Conservation (phyloP, 148 eudicot genomes). For the Silene latifolia region DNA sequence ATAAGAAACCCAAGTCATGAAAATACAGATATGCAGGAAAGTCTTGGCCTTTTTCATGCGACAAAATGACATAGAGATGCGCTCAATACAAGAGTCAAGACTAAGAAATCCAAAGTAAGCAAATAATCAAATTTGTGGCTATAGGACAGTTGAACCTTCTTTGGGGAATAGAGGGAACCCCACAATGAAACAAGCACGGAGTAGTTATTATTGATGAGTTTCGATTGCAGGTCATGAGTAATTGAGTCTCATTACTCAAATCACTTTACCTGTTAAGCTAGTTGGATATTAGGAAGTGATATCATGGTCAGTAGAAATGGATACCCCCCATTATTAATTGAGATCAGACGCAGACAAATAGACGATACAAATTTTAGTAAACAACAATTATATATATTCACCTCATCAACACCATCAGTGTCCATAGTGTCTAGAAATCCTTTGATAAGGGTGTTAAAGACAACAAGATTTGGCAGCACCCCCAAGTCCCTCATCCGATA, state of each 20-base stretch:
- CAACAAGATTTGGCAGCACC: conserved; percentile 64
- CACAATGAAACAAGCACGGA: no score
- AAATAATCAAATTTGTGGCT: background rate
- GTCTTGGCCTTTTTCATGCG: background rate
- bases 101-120: background rate
- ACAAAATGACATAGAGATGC: background rate
- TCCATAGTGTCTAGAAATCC: conserved; percentile 71
- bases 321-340: no score
- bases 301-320: no score
- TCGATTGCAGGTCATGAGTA: no score
- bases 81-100: background rate
- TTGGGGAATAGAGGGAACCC: no score
- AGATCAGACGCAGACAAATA: background rate
- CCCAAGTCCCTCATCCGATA: conserved; percentile 75
- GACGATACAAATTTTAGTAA: background rate
- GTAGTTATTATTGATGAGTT: no score
- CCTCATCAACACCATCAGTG: conserved; percentile 88
- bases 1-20: background rate
- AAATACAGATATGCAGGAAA: background rate
- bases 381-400: conserved; percentile 14
- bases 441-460: conserved; percentile 81
- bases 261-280: no score
- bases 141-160: no score
- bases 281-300: no score
- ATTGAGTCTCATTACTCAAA: no score